Evolutionary conservation across 345 rosid species (phyloP), one percentile per base, ranked within the genome.

Genomic region (Ricinus communis): DNA sequence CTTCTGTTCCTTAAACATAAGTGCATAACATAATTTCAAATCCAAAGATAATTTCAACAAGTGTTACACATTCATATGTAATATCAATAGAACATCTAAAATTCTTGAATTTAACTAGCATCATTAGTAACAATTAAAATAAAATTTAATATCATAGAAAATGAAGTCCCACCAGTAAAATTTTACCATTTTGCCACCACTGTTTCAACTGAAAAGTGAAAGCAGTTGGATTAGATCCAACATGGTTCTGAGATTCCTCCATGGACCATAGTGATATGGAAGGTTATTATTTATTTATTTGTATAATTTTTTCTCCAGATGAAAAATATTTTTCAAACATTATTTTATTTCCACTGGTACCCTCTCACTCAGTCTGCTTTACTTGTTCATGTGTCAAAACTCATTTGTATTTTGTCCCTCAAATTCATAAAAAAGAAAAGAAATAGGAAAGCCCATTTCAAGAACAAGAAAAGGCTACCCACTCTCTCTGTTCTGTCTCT

Each of bases 171-270:
- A 2, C 40, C 40, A 59, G 8, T 16, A 59, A 14, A 31, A 31
- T 33, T 19, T 36, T 36, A 60, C 24, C 14, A 60, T 18, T 60
- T 60, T 60, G 45, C 65, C 45, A 19, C 21, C 4, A 60, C 15
- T 7, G 27, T 60, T 36, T 18, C 25, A 60, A 33, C 27, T 50
- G 22, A 12, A 12, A 22, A 55, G 43, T 6, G 22, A 28, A 55
- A 40, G 41, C 27, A 15, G 68, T 51, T 66, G 47, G 25, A 65
- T 46, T 65, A 50, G 19, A 66, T 47, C 69, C 56, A 28, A 49
- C 31, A 11, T 47, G 55, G 38, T 25, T 46, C 15, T 25, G 36
- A 36, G 66, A 40, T 49, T 50, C 41, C 27, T 16, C n/a, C 30
- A 57, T 3, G 16, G 36, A 27, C 27, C 28, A n/a, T 21, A 43